A percentile compares a stretch with the other conserved stretches of the same genome.
These are phyloP conservation scores for Pulveroboletus sp. DNA, from an alignment of 1,284 basidiomycete genomes.

Conservation along the genomic window DNA sequence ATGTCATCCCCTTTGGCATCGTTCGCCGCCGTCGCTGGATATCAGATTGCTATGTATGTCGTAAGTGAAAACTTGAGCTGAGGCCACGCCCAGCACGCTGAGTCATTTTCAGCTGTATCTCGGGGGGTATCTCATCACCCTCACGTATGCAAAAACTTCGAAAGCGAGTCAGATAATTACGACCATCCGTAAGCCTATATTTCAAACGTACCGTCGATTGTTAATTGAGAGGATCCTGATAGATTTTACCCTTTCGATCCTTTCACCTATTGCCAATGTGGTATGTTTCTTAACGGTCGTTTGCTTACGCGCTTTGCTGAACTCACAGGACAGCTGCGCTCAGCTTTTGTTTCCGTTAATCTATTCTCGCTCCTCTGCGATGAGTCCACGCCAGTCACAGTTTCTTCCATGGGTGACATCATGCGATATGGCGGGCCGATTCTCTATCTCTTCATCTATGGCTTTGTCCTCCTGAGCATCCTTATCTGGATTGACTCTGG, in stretches of 20 bases:
- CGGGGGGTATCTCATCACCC: slow-evolving; percentile 63
- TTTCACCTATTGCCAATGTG: slow-evolving; percentile 70
- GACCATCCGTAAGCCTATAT: slow-evolving; percentile 50
- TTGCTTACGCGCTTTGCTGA: not conserved
- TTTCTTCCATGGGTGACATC: slow-evolving; percentile 53
- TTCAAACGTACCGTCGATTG: not conserved
- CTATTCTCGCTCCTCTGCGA: slow-evolving; percentile 76
- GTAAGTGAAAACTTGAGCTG: slow-evolving; percentile 40
- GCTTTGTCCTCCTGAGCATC: slow-evolving; percentile 52
- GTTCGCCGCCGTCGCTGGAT: slow-evolving; percentile 74
- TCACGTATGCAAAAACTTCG: slow-evolving; percentile 69
- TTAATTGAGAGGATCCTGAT: not conserved
- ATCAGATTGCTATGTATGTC: slow-evolving; percentile 72
- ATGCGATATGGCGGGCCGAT: slow-evolving; percentile 74
- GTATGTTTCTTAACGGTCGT: slow-evolving; percentile 43
- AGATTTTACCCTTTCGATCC: slow-evolving; percentile 68
- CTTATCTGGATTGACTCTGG: slow-evolving; percentile 67
- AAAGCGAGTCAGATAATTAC: slow-evolving; percentile 55
- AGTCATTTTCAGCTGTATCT: slow-evolving; percentile 53
- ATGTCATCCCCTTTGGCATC: slow-evolving; percentile 70
- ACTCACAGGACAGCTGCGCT: slow-evolving; percentile 46
- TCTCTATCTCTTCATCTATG: slow-evolving; percentile 65
- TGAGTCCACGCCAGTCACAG: slow-evolving; percentile 50
- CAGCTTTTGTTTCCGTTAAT: slow-evolving; percentile 73
- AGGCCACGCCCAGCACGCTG: not conserved